Conservation (phyloP, 331 rosid species). For the Acacia pycnantha region DNA sequence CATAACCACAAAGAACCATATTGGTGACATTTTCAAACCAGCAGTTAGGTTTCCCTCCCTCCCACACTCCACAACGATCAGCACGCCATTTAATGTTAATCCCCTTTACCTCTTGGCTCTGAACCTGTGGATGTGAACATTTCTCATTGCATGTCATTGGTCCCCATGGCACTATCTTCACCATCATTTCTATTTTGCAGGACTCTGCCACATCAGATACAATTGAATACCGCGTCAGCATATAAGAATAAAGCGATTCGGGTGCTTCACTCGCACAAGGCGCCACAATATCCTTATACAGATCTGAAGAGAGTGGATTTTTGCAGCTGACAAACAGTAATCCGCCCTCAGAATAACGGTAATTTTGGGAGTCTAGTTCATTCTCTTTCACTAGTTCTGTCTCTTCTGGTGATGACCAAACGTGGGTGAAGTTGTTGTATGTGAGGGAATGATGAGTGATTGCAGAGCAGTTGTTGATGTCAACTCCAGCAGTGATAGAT, state of each 20-base stretch:
- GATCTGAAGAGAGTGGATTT: not conserved
- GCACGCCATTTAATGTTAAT: not conserved
- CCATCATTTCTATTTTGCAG: not conserved
- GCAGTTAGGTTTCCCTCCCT: not conserved
- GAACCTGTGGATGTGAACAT: not conserved
- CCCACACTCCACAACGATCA: slow-evolving; percentile 13
- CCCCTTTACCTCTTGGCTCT: not conserved
- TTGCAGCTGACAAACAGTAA: slow-evolving; percentile 1
- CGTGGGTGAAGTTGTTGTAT: not conserved
- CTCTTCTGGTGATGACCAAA: not conserved
- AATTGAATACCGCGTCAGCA: not conserved
- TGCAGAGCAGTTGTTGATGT: not conserved
- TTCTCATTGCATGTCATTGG: not conserved
- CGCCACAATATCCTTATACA: not conserved
- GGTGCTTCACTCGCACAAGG: not conserved
- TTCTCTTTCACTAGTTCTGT: not conserved
- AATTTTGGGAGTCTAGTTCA: not conserved
- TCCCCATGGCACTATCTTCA: not conserved
- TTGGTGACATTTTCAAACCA: not conserved
- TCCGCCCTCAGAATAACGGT: not conserved
- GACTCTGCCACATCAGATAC: not conserved
- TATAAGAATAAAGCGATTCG: not conserved
- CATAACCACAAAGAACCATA: slow-evolving; percentile 3
- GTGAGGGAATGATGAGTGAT: not conserved
- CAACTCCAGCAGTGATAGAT: slow-evolving; percentile 8